Evolutionary conservation across 2,329 filamentous ascomycete species (phyloP), one percentile per base, ranked within the genome.

Genomic region (Monosporascus cannonballus): DNA sequence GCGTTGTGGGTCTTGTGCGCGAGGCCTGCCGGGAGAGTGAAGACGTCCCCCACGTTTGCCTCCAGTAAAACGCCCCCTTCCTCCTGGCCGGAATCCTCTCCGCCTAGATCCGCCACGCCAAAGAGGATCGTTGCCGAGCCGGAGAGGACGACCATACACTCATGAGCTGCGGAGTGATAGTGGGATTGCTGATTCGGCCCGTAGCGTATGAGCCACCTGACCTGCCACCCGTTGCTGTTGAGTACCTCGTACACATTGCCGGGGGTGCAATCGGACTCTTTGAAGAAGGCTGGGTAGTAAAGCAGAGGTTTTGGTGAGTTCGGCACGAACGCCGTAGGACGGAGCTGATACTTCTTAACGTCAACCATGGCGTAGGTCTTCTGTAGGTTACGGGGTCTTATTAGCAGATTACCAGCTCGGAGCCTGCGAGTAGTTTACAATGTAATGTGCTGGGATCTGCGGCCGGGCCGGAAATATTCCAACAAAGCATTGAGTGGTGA

Each of bases 91-190:
- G 30, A 34, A 34, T 71, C 66, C 1, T 59, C 49, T n/a, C 18
- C 38, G 17, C 52, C 56, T 1, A 68, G 67, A 53, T 83, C 79
- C 0, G 74, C 78, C 4, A 76, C 77, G 3, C 80, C 79, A 53
- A 82, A 80, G 3, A 78, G 72, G 49, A 84, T 80, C 0, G 67
- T 76, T 0, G 78, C 80, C 0, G 66, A 69, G 2, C 79, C 80
- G 0, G 76, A 76, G 0, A 83, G 69, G 0, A 83, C 79, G 20
- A 70, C 74, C 77, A 84, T 83, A 60, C 70, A 73, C 66, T 80
- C 77, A 61, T 80, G 77, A 0, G 72, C 69, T 15, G 59, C 57
- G 15, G 71, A 72, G 62, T 79, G 77, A 62, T 79, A 80, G 63
- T 80, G 77, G 0, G 76, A 74, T 44, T 61, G 52, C 52, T 78